Percentiles rank a stretch among this genome's conserved stretches.
Conservation (phyloP, 306 rosid genomes). For the Malus sieversii region DNA sequence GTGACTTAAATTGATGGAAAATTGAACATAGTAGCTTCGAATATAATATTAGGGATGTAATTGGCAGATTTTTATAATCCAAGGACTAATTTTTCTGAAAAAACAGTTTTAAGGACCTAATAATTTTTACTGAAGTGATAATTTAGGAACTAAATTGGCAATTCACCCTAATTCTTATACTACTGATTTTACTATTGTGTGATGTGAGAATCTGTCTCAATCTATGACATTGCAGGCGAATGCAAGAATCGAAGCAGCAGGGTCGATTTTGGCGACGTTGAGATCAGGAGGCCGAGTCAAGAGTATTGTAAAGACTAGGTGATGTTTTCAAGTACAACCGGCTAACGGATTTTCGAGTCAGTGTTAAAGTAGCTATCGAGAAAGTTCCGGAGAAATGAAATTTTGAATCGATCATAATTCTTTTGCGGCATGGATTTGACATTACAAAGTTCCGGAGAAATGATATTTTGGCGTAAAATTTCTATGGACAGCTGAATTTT, state of each 20-base stretch:
- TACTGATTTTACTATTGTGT: not conserved
- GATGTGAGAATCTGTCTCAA: not conserved
- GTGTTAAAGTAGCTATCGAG: not conserved
- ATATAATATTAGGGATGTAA: too few species aligned
- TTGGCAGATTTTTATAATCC: too few species aligned
- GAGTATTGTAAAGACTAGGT: slow-evolving; percentile 18
- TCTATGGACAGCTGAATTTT: not conserved
- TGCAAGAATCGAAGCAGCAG: slow-evolving; percentile 63
- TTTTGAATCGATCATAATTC: not conserved
- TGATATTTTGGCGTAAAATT: not conserved
- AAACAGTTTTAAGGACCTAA: too few species aligned
- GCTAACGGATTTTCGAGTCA: not conserved
- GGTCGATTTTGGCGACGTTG: slow-evolving; percentile 65
- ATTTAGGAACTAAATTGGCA: too few species aligned
- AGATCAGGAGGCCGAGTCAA: slow-evolving; percentile 1
- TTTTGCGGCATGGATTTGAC: not conserved
- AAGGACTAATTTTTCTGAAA: too few species aligned
- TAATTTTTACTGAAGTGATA: too few species aligned
- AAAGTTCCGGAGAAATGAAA: slow-evolving; percentile 1
- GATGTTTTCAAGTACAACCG: not conserved
- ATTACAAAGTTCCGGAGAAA: not conserved
- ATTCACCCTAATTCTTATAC: too few species aligned
- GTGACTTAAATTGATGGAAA: too few species aligned
- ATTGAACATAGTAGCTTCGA: too few species aligned
- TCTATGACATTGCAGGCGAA: slow-evolving; percentile 39